phyloP scores from a whole-genome alignment of 352 stramenopile genomes.

The Phytopythium kandeliae region DNA sequence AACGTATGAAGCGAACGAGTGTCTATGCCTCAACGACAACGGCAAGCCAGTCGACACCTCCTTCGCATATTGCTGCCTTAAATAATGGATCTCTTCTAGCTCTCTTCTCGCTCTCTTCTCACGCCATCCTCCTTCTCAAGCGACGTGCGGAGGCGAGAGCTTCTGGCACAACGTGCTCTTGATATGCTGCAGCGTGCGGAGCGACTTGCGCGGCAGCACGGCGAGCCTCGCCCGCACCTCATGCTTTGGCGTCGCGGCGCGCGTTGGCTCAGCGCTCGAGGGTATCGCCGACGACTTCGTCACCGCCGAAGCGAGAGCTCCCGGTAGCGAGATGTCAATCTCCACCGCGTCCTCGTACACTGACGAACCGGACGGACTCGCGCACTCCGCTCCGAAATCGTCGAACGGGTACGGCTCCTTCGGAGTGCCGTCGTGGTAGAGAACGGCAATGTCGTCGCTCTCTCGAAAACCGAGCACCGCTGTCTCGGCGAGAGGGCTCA shows the following conservation, averaged over 20 bases:
- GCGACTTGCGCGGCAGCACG: not conserved
- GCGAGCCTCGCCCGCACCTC: not conserved
- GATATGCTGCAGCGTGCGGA: conserved; percentile 1
- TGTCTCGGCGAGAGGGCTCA: conserved; percentile 14
- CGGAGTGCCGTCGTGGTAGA: conserved; percentile 24
- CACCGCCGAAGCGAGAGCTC: no score
- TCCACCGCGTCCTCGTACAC: conserved; percentile 2
- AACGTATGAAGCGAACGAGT: no score
- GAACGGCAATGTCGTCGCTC: not conserved
- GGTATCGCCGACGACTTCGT: not conserved
- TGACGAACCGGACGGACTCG: not conserved
- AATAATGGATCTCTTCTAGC: no score
- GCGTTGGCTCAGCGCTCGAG: not conserved
- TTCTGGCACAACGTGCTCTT: not conserved
- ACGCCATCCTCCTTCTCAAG: no score
- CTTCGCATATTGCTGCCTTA: not conserved
- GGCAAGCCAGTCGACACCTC: no score
- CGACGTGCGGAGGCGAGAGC: not conserved
- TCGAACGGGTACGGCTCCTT: conserved; percentile 18
- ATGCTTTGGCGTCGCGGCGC: no score
- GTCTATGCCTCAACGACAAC: no score
- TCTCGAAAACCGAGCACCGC: no score
- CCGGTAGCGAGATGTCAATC: not conserved
- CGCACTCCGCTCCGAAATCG: not conserved
- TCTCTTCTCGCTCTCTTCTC: no score